Percentiles rank a stretch among this genome's conserved stretches.
These are phyloP conservation scores for Microglena sp. DNA, from an alignment of 139 green algal genomes.

Conservation along the genomic window DNA sequence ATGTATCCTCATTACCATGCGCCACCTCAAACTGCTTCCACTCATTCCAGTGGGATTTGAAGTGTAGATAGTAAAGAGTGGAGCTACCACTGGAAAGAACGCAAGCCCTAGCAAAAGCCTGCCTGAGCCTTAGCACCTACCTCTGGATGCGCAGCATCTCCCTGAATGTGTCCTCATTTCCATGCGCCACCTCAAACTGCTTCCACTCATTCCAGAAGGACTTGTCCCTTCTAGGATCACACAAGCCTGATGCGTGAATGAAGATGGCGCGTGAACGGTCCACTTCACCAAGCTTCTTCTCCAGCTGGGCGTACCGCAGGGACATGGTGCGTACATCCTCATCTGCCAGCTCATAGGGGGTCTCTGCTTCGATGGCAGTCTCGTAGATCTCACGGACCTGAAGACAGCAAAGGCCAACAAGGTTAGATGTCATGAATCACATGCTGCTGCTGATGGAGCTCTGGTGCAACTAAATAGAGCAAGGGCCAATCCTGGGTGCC, in stretches of 20 bases:
- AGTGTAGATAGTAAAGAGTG: too few relatives aligned
- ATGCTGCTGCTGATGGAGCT: background rate
- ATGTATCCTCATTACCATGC: too few relatives aligned
- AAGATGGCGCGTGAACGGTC: constrained; percentile 90
- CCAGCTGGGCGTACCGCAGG: constrained; percentile 71
- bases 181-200: constrained; percentile 78
- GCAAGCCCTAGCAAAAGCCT: background rate
- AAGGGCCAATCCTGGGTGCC: background rate
- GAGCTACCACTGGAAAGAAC: background rate
- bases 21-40: too few relatives aligned
- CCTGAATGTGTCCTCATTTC: constrained; percentile 91
- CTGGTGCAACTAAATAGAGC: background rate
- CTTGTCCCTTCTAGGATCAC: constrained; percentile 15
- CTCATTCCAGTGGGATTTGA: too few relatives aligned
- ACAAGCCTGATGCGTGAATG: constrained; percentile 51
- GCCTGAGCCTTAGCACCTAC: constrained; percentile 33
- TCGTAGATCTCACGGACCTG: constrained; percentile 92
- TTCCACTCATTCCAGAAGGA: constrained; percentile 89
- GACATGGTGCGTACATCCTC: constrained; percentile 69
- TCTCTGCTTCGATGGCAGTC: constrained; percentile 68
- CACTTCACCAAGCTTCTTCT: constrained; percentile 80
- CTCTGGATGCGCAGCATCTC: constrained; percentile 98
- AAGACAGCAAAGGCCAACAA: background rate
- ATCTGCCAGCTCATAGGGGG: constrained; percentile 58
- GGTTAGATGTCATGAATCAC: constrained; percentile 2